These are phyloP conservation scores for Pharus latifolius DNA, from an alignment of 176 grass and related monocot species.

Conservation along the genomic window DNA sequence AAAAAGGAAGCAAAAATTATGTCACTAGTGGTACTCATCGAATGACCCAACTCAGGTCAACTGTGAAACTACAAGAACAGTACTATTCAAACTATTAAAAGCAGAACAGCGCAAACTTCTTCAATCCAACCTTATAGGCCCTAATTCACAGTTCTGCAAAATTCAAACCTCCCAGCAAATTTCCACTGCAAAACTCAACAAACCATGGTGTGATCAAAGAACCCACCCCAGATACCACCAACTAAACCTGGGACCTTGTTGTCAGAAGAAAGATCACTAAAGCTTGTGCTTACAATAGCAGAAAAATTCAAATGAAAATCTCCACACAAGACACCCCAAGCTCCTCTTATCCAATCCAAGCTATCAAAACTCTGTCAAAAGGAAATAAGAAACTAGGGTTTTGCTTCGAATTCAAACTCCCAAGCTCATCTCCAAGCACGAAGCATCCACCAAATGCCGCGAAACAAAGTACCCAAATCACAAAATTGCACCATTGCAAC, in stretches of 20 bases:
- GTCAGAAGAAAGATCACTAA: background rate
- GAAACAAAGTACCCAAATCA: background rate
- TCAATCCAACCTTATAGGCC: background rate
- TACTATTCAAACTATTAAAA: background rate
- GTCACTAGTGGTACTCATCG: background rate
- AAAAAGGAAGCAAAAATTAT: background rate
- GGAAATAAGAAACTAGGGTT: constrained; percentile 32
- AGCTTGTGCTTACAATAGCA: background rate
- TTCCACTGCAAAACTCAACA: background rate
- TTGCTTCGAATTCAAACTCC: constrained; percentile 35
- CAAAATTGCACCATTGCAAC: background rate
- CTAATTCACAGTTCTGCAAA: background rate
- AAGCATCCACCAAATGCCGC: background rate
- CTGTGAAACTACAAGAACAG: background rate
- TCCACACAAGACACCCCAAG: background rate
- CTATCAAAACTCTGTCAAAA: background rate
- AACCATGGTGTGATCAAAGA: background rate
- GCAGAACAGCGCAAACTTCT: background rate
- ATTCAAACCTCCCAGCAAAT: background rate
- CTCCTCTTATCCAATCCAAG: constrained; percentile 10
- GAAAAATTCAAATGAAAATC: background rate
- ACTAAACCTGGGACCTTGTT: background rate
- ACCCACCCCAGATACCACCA: background rate
- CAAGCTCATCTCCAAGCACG: background rate
- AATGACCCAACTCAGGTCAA: background rate